Conservation (phyloP, 495 filamentous ascomycete genomes). For the Astrocystis sublimbata region DNA sequence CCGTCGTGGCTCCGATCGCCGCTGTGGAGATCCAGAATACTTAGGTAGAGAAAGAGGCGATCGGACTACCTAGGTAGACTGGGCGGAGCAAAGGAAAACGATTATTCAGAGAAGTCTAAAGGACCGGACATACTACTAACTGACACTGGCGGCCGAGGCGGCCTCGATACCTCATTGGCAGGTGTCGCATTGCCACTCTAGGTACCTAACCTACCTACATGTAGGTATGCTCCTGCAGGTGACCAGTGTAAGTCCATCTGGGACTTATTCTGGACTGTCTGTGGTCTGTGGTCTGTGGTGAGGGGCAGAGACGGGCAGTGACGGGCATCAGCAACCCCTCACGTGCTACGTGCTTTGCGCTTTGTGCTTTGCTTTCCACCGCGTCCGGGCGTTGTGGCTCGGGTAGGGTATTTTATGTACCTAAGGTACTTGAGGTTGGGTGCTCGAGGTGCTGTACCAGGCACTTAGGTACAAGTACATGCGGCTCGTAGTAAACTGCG, state of each 20-base stretch:
- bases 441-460: neutral
- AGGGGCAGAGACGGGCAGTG: neutral
- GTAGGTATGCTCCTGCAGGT: too few species aligned
- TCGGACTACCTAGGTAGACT: slow-evolving; percentile 8
- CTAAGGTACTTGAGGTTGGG: neutral
- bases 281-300: neutral
- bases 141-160: too few species aligned
- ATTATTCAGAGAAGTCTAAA: too few species aligned
- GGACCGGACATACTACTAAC: too few species aligned
- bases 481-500: slow-evolving; percentile 6
- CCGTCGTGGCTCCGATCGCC: slow-evolving; percentile 11
- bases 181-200: too few species aligned
- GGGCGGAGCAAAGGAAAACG: too few species aligned
- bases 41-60: neutral
- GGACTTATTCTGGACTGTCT: too few species aligned
- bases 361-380: neutral
- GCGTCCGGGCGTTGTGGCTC: too few species aligned
- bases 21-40: neutral
- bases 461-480: neutral
- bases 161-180: too few species aligned
- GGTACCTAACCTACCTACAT: too few species aligned
- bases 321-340: slow-evolving; percentile 15
- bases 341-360: slow-evolving; percentile 12
- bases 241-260: too few species aligned
- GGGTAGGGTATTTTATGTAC: too few species aligned